Evolutionary conservation across 352 stramenopile species (phyloP), one percentile per base, ranked within the genome.

Genomic region (Globisporangium okanoganense): DNA sequence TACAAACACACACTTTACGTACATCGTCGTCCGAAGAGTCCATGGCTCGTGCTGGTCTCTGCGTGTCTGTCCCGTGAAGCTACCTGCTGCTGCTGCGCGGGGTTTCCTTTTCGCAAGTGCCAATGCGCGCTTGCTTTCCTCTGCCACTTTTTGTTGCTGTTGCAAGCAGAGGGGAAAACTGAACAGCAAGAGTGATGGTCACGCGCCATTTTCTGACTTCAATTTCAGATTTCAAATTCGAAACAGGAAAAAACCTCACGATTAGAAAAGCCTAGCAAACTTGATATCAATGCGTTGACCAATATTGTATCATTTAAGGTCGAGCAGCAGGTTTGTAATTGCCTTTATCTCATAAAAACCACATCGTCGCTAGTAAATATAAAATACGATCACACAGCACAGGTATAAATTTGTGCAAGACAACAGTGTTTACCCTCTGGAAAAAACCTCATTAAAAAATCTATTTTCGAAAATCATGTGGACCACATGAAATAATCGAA

Each of bases 21-120:
- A 87, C 78, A 51, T 84, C 72, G 29, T 83, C 69, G 51, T 83
- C 75, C 7, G 75, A 83, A 52, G 78, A 73, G 57, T 73, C 72
- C 77, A 79, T 86, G 41, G 55, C 65, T 47, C 31, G 20, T 27
- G 33, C 47, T 36, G 44, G 16, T 27, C 10, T n/a, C 29, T 41
- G n/a, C 14, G 47, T 44, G 20, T 25, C 24, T 40, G 38, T 31
- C 35, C 29, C 14, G 20, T 48, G 38, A 22, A 27, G 35, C 35
- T 45, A 22, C 18, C 44, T 25, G n/a, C 44, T 29, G 45, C 12
- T 56, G 14, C 16, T 16, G 24, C 18, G 43, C 41, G 35, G 22
- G 36, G 49, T 64, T 57, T 50, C 44, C 56, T 29, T 64, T 64
- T 31, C 48, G 25, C 57, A 49, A 56, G 16, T 62, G 57, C 16